These are phyloP conservation scores for Trichoderma sp. DNA, from an alignment of 2,329 filamentous ascomycete genomes.

Conservation along the genomic window DNA sequence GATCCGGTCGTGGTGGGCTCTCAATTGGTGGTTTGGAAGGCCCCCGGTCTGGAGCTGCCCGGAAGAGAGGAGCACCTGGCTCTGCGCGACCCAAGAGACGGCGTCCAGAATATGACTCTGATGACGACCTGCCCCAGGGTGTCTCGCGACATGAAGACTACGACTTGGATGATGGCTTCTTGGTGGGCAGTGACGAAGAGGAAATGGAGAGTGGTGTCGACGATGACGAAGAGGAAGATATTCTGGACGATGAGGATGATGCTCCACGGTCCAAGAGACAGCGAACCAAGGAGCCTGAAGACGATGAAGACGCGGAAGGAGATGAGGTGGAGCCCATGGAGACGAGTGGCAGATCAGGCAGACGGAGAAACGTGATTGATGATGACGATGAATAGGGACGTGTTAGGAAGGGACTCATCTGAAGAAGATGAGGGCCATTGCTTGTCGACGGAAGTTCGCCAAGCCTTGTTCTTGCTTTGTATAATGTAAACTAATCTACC, in stretches of 20 bases:
- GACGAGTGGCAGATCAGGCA: constrained; percentile 41
- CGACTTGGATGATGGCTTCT: constrained; percentile 75
- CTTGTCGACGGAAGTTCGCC: neutral
- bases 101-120: constrained; percentile 69
- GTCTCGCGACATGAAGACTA: constrained; percentile 68
- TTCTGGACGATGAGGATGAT: constrained; percentile 54
- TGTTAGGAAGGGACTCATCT: neutral
- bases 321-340: constrained; percentile 50
- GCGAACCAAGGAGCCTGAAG: constrained; percentile 49
- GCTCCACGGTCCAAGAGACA: constrained; percentile 48
- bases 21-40: constrained; percentile 69
- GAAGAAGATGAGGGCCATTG: neutral
- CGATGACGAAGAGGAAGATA: constrained; percentile 61
- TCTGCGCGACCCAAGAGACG: constrained; percentile 51
- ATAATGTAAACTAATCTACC: neutral
- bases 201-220: constrained; percentile 60
- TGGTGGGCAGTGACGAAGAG: constrained; percentile 73
- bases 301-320: constrained; percentile 53
- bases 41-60: constrained; percentile 44
- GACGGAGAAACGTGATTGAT: constrained; percentile 56
- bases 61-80: constrained; percentile 53
- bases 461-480: neutral
- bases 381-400: constrained; percentile 47
- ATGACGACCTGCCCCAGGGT: constrained; percentile 65
- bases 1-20: constrained; percentile 54